Conservation (phyloP, 2,329 filamentous ascomycete genomes). For the Calonectria pseudoreteaudii region DNA sequence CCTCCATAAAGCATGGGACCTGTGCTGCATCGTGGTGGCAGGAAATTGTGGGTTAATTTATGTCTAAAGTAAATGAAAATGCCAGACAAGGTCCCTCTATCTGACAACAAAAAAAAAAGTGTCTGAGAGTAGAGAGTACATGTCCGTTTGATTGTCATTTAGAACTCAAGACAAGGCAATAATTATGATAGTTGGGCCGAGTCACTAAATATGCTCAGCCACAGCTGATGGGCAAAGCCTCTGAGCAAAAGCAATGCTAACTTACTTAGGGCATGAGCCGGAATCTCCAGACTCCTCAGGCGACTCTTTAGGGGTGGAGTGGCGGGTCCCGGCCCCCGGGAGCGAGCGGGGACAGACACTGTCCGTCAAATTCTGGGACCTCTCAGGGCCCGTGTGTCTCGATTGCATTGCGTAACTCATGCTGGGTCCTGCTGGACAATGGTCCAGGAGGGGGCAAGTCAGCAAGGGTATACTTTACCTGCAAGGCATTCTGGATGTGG, state of each 20-base stretch:
- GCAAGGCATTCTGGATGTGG: conserved; percentile 13
- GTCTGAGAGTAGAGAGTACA: not conserved
- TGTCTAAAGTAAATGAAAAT: not conserved
- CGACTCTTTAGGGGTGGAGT: conserved; percentile 8
- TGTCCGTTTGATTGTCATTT: not conserved
- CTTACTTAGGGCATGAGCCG: not conserved
- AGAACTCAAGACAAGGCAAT: not conserved
- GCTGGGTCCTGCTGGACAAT: not conserved
- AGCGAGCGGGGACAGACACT: not conserved
- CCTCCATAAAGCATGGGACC: not conserved
- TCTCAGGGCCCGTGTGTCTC: conserved; percentile 17
- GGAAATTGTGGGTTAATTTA: not conserved
- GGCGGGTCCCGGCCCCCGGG: conserved; percentile 6
- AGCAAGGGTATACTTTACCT: not conserved
- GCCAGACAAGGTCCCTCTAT: not conserved
- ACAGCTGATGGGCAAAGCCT: not conserved
- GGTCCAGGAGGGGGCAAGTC: not conserved
- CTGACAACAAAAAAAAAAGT: not conserved
- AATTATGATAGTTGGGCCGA: not conserved
- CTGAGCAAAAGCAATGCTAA: conserved; percentile 1
- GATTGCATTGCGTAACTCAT: conserved; percentile 23
- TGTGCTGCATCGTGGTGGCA: not conserved
- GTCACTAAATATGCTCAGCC: not conserved
- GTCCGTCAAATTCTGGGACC: not conserved
- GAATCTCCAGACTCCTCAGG: conserved; percentile 5